phyloP scores from a whole-genome alignment of 495 filamentous ascomycete species.

The Penicillium riverlandense region DNA sequence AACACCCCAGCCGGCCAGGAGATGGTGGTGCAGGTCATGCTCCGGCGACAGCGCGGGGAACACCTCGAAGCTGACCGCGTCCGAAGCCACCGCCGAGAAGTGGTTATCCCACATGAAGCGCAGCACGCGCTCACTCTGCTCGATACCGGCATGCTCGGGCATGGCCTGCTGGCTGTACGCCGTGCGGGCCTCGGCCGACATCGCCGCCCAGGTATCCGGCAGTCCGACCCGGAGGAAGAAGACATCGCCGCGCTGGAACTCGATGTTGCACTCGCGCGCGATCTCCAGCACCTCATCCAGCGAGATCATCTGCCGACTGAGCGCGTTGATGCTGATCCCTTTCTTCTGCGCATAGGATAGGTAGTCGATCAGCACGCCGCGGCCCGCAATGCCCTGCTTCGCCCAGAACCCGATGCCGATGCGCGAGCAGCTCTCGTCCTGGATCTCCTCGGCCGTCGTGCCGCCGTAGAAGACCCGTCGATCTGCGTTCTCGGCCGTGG shows the following conservation, averaged over 20 bases:
- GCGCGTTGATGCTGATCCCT: constrained; percentile 45
- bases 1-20: constrained; percentile 60
- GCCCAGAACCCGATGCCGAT: constrained; percentile 46
- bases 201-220: constrained; percentile 34
- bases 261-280: constrained; percentile 51
- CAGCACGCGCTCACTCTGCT: constrained; percentile 57
- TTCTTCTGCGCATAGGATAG: constrained; percentile 39
- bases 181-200: constrained; percentile 29
- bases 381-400: constrained; percentile 45
- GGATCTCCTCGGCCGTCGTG: constrained; percentile 44
- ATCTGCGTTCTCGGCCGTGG: constrained; percentile 26
- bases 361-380: constrained; percentile 51
- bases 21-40: constrained; percentile 55
- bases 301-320: constrained; percentile 55
- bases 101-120: constrained; percentile 65
- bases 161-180: constrained; percentile 30
- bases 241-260: constrained; percentile 55
- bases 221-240: constrained; percentile 70
- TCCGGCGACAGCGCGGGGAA: constrained; percentile 47
- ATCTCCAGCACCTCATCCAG: constrained; percentile 41
- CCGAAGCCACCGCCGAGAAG: constrained; percentile 59
- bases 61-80: constrained; percentile 60
- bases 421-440: constrained; percentile 40
- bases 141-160: constrained; percentile 51
- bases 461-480: constrained; percentile 46